These are phyloP conservation scores for Geum urbanum DNA, from an alignment of 306 rosid species.

Conservation along the genomic window DNA sequence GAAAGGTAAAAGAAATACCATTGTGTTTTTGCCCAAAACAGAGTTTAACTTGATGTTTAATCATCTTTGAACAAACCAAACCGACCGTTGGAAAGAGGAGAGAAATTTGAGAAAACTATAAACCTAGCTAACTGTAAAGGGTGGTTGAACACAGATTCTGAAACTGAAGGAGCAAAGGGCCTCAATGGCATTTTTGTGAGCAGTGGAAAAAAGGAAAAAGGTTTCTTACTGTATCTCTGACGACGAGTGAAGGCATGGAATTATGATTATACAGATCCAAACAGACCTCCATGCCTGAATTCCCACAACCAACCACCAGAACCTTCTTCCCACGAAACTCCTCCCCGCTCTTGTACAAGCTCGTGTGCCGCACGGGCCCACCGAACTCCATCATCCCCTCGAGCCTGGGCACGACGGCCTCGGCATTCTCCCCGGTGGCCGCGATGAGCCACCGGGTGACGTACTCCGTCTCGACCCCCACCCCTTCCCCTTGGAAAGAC, in stretches of 20 bases:
- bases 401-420: conserved; percentile 59
- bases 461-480: conserved; percentile 32
- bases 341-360: conserved; percentile 62
- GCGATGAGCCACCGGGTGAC: conserved; percentile 66
- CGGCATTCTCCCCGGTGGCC: conserved; percentile 91
- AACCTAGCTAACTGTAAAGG: not conserved
- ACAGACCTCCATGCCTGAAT: conserved; percentile 93
- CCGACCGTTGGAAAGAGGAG: conserved; percentile 29
- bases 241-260: conserved; percentile 73
- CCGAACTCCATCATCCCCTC: conserved; percentile 50
- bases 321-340: conserved; percentile 58
- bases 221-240: conserved; percentile 65
- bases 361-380: conserved; percentile 55
- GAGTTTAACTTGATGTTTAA: conserved; percentile 15
- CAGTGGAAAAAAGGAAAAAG: not conserved
- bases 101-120: not conserved
- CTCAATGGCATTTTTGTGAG: not conserved
- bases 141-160: not conserved
- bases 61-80: conserved; percentile 16
- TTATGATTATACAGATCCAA: conserved; percentile 74
- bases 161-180: not conserved
- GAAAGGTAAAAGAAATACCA: conserved; percentile 37
- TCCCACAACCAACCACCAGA: conserved; percentile 93
- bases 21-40: conserved; percentile 20
- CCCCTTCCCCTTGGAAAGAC: not conserved